Evolutionary conservation across 1,139 yeast genomes (phyloP), one percentile per base, ranked within the genome.

Genomic region (Saccharomyces hybrid): DNA sequence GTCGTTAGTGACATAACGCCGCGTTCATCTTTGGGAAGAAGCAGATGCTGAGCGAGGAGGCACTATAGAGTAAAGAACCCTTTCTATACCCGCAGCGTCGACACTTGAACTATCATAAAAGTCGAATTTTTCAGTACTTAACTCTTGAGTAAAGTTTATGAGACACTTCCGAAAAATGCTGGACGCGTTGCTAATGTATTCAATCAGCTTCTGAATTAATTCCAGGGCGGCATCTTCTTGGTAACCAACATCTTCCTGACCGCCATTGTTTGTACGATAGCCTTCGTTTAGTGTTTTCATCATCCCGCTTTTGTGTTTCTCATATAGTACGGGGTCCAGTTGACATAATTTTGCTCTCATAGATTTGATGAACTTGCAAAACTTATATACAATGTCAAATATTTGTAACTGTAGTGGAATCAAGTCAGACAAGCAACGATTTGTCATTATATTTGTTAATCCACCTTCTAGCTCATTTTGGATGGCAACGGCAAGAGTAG

Each of bases 401-500:
- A 67, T 60, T 53, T 66, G 69, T 14, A 65, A 51, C 50, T 65
- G 68, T 19, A 67, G 55, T n/a, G 62, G 59, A 46, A 65, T 57
- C 28, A 67, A 50, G 41, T 63, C 57, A 26, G 60, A 58, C 19
- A 60, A 54, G 46, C 62, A 60, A 28, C 62, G 58, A 49, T 62
- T 63, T 19, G 70, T 63, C 64, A 68, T 62, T 9, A 67, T 60
- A 51, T 62, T 64, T 13, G 70, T 65, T 34, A 69, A 56, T 48
- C 58, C 54, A 50, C 64, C 67, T 48, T 66, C 67, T 23, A 65
- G 47, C 2, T 49, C 48, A 11, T 53, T 50, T 51, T 63, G 66
- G 51, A 64, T 55, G 19, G 60, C 59, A 7, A 58, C 54, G 13
- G 61, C 57, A 34, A 47, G 14, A 46, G 26, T 26, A 46, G 44